Percentiles rank a stretch among this genome's conserved stretches.
phyloP scores from a whole-genome alignment of 192 early-diverging fungal genomes.

The Podila verticillata region DNA sequence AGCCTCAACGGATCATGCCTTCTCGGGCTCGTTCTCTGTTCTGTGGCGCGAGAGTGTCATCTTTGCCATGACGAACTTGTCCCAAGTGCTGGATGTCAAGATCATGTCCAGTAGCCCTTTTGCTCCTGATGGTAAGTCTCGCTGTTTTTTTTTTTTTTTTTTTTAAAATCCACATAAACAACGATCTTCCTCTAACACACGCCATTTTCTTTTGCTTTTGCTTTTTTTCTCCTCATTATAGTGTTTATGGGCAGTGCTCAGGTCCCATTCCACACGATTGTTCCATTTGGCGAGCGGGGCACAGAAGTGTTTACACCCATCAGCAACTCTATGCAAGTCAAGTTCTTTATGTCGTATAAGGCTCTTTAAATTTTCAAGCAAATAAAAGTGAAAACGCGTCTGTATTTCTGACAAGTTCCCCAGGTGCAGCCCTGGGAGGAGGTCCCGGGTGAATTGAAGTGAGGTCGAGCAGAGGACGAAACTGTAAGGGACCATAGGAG shows the following conservation, averaged over 20 bases:
- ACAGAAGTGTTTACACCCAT: slow-evolving; percentile 16
- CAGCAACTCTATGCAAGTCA: slow-evolving; percentile 17
- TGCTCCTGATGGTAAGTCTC: slow-evolving; percentile 26
- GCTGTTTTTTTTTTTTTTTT: not conserved
- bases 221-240: not conserved
- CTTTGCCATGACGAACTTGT: slow-evolving; percentile 24
- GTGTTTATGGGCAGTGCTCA: slow-evolving; percentile 26
- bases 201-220: not conserved
- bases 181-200: not conserved
- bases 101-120: slow-evolving; percentile 36
- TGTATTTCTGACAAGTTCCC: no score
- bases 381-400: not conserved
- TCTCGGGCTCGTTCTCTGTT: slow-evolving; percentile 22
- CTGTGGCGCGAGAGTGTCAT: slow-evolving; percentile 44
- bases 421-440: no score
- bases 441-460: no score
- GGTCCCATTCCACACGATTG: slow-evolving; percentile 20
- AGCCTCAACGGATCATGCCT: slow-evolving; percentile 10
- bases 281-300: slow-evolving; percentile 37
- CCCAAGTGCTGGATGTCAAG: slow-evolving; percentile 26
- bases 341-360: slow-evolving; percentile 42
- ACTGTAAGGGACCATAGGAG: no score
- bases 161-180: not conserved
- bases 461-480: no score
- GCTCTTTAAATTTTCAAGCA: slow-evolving; percentile 6